Base-by-base conservation (phyloP, 192 early-diverging fungal genomes). In the Diversispora epigaea region DNA sequence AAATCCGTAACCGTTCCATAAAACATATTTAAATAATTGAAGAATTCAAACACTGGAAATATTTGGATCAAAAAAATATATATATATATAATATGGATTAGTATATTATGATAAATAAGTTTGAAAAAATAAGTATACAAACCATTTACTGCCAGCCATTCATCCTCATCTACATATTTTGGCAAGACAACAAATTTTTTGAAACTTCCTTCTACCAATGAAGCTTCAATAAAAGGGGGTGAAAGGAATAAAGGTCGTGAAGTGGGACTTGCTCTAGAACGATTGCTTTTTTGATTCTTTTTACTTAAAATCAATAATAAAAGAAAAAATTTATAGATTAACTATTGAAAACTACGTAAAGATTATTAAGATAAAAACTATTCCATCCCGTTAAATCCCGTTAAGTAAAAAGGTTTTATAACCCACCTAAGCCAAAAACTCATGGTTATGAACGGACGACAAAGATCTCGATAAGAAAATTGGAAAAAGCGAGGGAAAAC, bases 151-250 rank as follows among this genome's bases (percentile, higher is more conserved):
- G 93, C 93, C 22, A 92, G 88, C 97, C 97, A 99, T 83, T 99
- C 97, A 80, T 96, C 94, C 39, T 82, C 75, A 76, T 99, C 96
- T 1, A 97, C 91, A 81, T 94, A 94, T 80, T 92, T 91, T 43
- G 97, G 97, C 65, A 95, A 84, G 61, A 92, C 90, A 5, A 94
- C 90, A 52, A 99, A 91, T 75, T 92, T 93, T 79, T 93, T 90
- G 78, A 98, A 93, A 81, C 91, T 93, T 32, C 97, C 95, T 77
- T 94, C 94, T 25, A 98, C 95, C 12, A 98, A 88, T 44, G 91
- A 91, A 46, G 93, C 88, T 62, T 85, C 84, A 54, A 88, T 87
- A 77, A 90, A 93, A 6, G 91, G 91, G 52, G 86, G 77, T 47
- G 85, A 89, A 46, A 93, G 81, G 50, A 83, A 86, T 39, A 86